Conservation (phyloP, 495 filamentous ascomycete genomes). For the Acidiella bohemica region DNA sequence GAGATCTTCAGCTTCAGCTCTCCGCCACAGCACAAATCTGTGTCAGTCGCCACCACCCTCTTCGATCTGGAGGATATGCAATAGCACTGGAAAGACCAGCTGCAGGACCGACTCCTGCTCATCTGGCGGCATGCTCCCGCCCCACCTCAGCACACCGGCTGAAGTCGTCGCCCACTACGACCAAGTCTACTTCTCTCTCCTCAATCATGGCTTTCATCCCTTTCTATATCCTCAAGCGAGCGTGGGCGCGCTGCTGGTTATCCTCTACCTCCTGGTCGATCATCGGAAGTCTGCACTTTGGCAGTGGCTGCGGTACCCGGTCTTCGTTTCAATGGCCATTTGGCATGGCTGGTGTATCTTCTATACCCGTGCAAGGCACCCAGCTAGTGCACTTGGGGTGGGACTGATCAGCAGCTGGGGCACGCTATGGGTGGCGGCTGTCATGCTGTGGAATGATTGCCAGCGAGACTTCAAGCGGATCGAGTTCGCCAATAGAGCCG, state of each 20-base stretch:
- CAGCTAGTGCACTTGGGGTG: constrained; percentile 51
- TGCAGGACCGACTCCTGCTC: too few relatives aligned
- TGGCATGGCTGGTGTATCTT: constrained; percentile 24
- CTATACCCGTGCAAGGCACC: constrained; percentile 37
- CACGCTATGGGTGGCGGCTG: constrained; percentile 46
- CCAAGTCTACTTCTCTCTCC: constrained; percentile 12
- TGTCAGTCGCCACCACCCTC: too few relatives aligned
- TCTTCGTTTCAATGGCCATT: constrained; percentile 34
- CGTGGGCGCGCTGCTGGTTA: constrained; percentile 36
- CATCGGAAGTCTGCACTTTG: constrained; percentile 38
- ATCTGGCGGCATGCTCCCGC: constrained; percentile 14
- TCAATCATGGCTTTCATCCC: constrained; percentile 33
- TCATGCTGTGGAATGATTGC: constrained; percentile 51
- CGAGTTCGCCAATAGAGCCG: constrained; percentile 26
- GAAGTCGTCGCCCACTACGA: constrained; percentile 17
- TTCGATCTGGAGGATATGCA: too few relatives aligned
- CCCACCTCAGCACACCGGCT: constrained; percentile 9
- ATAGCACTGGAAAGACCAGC: too few relatives aligned
- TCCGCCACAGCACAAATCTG: too few relatives aligned
- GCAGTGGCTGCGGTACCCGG: constrained; percentile 35
- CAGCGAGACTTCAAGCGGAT: constrained; percentile 58
- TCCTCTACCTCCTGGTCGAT: constrained; percentile 46
- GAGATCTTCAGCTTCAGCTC: too few relatives aligned
- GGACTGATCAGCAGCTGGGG: constrained; percentile 55
- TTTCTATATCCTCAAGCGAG: constrained; percentile 44